phyloP scores from a whole-genome alignment of 2,329 filamentous ascomycete species.

The Thielaviopsis ethacetica region DNA sequence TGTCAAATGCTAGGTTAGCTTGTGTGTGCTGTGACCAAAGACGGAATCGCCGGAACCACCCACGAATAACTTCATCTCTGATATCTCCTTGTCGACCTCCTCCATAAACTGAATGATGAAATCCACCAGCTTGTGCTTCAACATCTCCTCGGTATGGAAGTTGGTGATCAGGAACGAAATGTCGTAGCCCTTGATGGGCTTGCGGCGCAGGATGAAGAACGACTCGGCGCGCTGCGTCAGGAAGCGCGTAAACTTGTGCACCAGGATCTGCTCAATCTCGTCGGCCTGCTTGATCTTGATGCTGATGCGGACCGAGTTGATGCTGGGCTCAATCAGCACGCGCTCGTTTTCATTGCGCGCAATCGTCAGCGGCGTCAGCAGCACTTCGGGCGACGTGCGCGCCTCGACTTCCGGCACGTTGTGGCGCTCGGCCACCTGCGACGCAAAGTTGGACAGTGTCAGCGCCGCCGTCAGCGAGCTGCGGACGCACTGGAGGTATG shows the following conservation, averaged over 20 bases:
- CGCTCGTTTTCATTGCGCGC: slow-evolving; percentile 94
- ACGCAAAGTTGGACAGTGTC: slow-evolving; percentile 83
- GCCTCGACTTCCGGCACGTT: slow-evolving; percentile 98
- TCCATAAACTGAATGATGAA: slow-evolving; percentile 99
- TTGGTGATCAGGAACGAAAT: slow-evolving; percentile 98
- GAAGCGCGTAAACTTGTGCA: slow-evolving; percentile 97
- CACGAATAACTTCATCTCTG: slow-evolving; percentile 99
- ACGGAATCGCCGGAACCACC: slow-evolving; percentile 27
- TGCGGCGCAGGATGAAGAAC: slow-evolving; percentile 90
- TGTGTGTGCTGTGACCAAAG: neutral
- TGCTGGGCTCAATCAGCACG: slow-evolving; percentile 86
- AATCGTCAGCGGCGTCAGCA: slow-evolving; percentile 79
- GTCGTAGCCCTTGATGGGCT: slow-evolving; percentile 92
- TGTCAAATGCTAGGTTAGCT: slow-evolving; percentile 23
- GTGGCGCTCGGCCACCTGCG: slow-evolving; percentile 88
- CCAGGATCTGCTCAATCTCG: slow-evolving; percentile 94
- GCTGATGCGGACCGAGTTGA: slow-evolving; percentile 93
- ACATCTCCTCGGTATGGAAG: slow-evolving; percentile 95
- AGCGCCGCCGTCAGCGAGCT: slow-evolving; percentile 87
- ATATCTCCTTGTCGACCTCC: slow-evolving; percentile 99
- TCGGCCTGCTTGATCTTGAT: slow-evolving; percentile 99
- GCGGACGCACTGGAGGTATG: slow-evolving; percentile 91
- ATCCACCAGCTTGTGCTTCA: slow-evolving; percentile 97
- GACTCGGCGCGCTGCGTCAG: slow-evolving; percentile 89
- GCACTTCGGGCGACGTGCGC: slow-evolving; percentile 77